Evolutionary conservation across 2,329 filamentous ascomycete species (phyloP), one percentile per base, ranked within the genome.

Genomic region (Talaromyces marneffei): DNA sequence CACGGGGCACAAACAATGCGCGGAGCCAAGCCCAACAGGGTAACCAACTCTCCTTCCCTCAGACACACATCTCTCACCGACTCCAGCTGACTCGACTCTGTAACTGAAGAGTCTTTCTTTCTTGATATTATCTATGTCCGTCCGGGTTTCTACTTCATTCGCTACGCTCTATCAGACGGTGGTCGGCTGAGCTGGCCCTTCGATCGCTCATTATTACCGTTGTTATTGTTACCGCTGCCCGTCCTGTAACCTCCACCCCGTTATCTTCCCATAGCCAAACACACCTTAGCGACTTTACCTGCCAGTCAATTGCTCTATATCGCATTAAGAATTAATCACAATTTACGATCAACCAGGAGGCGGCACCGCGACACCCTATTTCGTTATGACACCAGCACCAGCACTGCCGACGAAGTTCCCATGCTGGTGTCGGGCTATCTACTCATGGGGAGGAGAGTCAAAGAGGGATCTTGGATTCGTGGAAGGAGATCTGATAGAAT

Each of bases 401-500:
- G 71, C 75, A 70, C 78, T 94, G 65, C 92, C 91, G 12, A 86
- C 83, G 70, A 86, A 85, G 70, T 96, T 96, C 74, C 92, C 92
- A 62, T 96, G 91, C 77, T 95, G 91, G 91, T 92, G 89, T 74
- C 86, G 91, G 76, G 92, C 92, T 40, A 85, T 95, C 46, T 96
- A 96, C 75, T 96, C 91, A 18, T 96, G 91, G 90, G 91, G 91
- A 75, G 92, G 92, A 80, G 92, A 96, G 87, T 93, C 89, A 25
- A 96, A 96, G 80, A 87, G 89, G 74, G 94, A 99, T 73, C 83
- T 99, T 62, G 94, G 94, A 16, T 99, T 99, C 76, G 89, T 99
- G 68, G 94, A 99, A 76, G 94, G 94, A 65, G 94, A 99, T 77
- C 78, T 99, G 67, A 99, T 99, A 74, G 94, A 99, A 84, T 97